Evolutionary conservation across 2,329 filamentous ascomycete genomes (phyloP).

Genomic region (Colletotrichum agaves): DNA sequence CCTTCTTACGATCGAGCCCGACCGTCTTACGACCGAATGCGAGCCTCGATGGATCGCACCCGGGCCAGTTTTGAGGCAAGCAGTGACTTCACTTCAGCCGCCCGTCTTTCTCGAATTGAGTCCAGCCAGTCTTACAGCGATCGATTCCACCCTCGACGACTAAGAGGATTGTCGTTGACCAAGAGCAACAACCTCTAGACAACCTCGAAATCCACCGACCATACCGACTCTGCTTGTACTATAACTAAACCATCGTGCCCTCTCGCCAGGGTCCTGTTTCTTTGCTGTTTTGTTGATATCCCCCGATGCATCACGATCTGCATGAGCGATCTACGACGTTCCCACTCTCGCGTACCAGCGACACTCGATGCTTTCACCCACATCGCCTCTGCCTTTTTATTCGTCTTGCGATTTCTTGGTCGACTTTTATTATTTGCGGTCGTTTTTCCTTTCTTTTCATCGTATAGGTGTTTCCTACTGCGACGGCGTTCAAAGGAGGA

Average conservation of each 20-base stretch:
- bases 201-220: background rate
- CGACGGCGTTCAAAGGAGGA: constrained; percentile 34
- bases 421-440: constrained; percentile 32
- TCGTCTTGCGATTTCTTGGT: constrained; percentile 41
- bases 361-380: constrained; percentile 36
- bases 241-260: constrained; percentile 40
- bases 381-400: constrained; percentile 38
- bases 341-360: constrained; percentile 36
- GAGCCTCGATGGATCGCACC: constrained; percentile 87
- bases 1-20: constrained; percentile 75
- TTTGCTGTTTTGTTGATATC: constrained; percentile 49
- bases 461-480: constrained; percentile 31
- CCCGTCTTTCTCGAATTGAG: constrained; percentile 85
- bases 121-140: constrained; percentile 66
- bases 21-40: constrained; percentile 88
- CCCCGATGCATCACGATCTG: constrained; percentile 58
- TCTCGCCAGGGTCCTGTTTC: constrained; percentile 33
- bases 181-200: constrained; percentile 53
- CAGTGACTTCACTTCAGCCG: constrained; percentile 91
- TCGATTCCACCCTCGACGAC: constrained; percentile 49
- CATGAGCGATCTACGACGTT: constrained; percentile 60
- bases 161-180: constrained; percentile 56
- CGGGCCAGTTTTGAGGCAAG: constrained; percentile 87
- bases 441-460: constrained; percentile 23
- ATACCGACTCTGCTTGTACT: constrained; percentile 41